Conservation (phyloP, 495 filamentous ascomycete genomes). For the Penicillium antarcticum region DNA sequence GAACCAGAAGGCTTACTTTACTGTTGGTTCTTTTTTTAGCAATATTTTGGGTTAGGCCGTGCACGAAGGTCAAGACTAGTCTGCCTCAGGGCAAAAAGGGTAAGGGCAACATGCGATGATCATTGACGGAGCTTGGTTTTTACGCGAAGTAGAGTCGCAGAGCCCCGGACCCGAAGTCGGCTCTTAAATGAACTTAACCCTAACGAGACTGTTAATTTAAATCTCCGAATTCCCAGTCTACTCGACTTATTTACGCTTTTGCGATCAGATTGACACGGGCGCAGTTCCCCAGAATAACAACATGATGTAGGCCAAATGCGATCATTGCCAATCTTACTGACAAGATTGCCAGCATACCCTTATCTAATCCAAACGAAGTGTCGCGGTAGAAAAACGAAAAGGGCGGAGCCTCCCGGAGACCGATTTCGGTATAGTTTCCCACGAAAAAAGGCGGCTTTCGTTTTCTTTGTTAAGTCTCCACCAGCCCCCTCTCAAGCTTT, state of each 20-base stretch:
- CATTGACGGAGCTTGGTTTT: neutral
- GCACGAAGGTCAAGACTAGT: neutral
- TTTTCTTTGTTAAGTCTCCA: neutral
- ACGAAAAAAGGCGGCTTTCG: neutral
- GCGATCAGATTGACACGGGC: neutral
- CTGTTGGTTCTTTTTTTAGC: slow-evolving; percentile 22
- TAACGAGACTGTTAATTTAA: neutral
- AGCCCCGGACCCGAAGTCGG: too few species aligned
- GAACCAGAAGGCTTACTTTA: slow-evolving; percentile 3
- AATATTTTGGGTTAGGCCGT: neutral
- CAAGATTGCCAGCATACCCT: too few species aligned
- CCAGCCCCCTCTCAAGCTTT: neutral
- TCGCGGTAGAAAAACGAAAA: neutral
- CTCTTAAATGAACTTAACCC: too few species aligned
- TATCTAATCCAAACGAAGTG: too few species aligned
- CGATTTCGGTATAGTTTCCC: too few species aligned
- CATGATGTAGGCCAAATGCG: too few species aligned
- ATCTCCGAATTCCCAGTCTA: neutral
- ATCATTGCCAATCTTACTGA: too few species aligned
- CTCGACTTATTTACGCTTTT: neutral
- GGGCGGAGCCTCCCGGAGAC: too few species aligned
- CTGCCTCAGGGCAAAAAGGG: neutral
- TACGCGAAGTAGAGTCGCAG: neutral
- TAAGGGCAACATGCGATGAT: neutral
- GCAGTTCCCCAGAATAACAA: neutral